phyloP scores from a whole-genome alignment of 345 rosid genomes.

The Citrus reticulata region DNA sequence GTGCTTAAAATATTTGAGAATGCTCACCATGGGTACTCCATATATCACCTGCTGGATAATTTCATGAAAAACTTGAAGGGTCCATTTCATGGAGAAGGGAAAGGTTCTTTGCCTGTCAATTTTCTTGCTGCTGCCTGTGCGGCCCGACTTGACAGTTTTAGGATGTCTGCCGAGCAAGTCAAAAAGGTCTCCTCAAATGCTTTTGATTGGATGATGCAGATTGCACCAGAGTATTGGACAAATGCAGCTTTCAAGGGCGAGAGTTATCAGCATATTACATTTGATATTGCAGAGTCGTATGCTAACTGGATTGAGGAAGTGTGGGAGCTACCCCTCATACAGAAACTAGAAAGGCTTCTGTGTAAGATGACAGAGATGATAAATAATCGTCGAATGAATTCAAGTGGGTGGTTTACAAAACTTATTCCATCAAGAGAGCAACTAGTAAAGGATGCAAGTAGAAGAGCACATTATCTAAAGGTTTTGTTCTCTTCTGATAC shows the following conservation, averaged over 20 bases:
- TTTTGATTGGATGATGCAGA: slow-evolving; percentile 80
- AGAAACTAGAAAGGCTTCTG: slow-evolving; percentile 52
- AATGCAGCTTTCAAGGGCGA: slow-evolving; percentile 71
- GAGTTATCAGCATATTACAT: slow-evolving; percentile 53
- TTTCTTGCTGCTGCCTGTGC: slow-evolving; percentile 79
- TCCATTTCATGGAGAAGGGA: slow-evolving; percentile 86
- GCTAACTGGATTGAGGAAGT: slow-evolving; percentile 71
- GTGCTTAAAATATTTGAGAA: slow-evolving; percentile 68
- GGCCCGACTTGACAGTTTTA: slow-evolving; percentile 54
- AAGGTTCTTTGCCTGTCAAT: slow-evolving; percentile 53
- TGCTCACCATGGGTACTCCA: slow-evolving; percentile 65
- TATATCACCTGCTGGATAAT: slow-evolving; percentile 70
- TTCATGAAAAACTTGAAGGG: slow-evolving; percentile 65
- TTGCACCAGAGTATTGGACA: slow-evolving; percentile 68
- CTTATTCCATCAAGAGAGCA: slow-evolving; percentile 78
- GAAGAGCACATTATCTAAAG: slow-evolving; percentile 41
- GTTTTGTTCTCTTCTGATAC: slow-evolving; percentile 78
- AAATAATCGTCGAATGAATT: slow-evolving; percentile 34
- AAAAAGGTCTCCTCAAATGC: slow-evolving; percentile 62
- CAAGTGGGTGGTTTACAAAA: slow-evolving; percentile 52
- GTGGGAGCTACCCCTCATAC: slow-evolving; percentile 61
- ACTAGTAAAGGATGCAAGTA: slow-evolving; percentile 51
- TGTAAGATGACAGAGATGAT: slow-evolving; percentile 56
- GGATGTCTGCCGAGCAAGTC: slow-evolving; percentile 51
- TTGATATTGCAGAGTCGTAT: slow-evolving; percentile 55